Conservation (phyloP, 257 asterid species). For the Plantago major region DNA sequence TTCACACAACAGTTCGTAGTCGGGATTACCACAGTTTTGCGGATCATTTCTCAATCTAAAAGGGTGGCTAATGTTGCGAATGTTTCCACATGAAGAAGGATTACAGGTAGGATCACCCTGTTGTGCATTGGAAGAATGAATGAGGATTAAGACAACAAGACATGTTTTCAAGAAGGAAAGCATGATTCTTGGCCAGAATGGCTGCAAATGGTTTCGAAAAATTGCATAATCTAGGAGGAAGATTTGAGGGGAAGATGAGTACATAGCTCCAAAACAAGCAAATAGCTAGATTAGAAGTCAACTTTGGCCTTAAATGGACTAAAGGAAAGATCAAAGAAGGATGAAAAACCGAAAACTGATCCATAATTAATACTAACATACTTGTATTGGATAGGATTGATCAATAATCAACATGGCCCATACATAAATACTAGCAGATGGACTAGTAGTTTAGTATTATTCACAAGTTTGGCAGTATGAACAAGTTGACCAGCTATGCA, state of each 20-base stretch:
- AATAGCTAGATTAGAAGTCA: too few species aligned
- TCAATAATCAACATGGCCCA: too few species aligned
- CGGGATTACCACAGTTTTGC: constrained; percentile 30
- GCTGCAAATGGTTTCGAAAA: background rate
- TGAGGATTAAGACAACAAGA: constrained; percentile 1
- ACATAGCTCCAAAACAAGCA: background rate
- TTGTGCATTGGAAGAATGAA: constrained; percentile 12
- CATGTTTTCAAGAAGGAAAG: background rate
- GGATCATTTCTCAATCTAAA: constrained; percentile 43
- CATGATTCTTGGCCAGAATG: constrained; percentile 11
- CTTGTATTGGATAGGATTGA: too few species aligned
- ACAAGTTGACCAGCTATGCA: too few species aligned
- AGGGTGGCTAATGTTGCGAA: constrained; percentile 31
- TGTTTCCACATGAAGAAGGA: constrained; percentile 36
- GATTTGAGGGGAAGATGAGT: background rate
- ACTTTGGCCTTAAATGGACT: too few species aligned
- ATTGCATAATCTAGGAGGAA: background rate
- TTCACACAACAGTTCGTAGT: constrained; percentile 27
- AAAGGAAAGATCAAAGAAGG: too few species aligned
- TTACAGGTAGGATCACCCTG: background rate
- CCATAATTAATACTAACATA: too few species aligned
- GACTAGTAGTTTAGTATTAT: too few species aligned
- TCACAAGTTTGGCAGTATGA: too few species aligned
- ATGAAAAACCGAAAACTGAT: too few species aligned
- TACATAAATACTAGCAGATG: too few species aligned